These are phyloP conservation scores for Monilinia laxa DNA, from an alignment of 2,329 filamentous ascomycete species.

Conservation along the genomic window DNA sequence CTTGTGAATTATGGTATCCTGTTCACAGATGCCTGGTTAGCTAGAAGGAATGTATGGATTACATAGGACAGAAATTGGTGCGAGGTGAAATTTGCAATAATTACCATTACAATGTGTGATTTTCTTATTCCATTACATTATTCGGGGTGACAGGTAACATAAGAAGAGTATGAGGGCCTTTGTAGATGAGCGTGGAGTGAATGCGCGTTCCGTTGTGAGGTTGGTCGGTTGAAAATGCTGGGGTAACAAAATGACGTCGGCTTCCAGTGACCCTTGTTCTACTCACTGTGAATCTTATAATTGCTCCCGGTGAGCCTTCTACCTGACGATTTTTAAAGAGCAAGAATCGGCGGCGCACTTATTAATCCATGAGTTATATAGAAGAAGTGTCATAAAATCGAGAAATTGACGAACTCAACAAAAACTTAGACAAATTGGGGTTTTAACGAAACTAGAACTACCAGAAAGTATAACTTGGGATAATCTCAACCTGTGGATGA, in stretches of 20 bases:
- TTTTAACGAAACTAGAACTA: not conserved
- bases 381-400: not conserved
- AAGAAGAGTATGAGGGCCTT: not conserved
- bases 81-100: not conserved
- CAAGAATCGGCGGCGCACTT: not conserved
- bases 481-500: not conserved
- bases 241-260: constrained; percentile 19
- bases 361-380: not conserved
- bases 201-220: constrained; percentile 14
- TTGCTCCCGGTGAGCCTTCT: not conserved
- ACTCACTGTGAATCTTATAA: not conserved
- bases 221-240: constrained; percentile 9
- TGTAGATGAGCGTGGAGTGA: not conserved
- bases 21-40: constrained; percentile 9
- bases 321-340: not conserved
- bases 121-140: not conserved
- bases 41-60: not conserved
- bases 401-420: not conserved
- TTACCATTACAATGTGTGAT: not conserved
- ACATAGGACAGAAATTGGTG: not conserved
- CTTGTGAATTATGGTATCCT: constrained; percentile 52
- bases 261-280: not conserved
- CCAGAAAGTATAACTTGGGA: not conserved
- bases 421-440: not conserved
- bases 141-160: not conserved